Base-by-base conservation (phyloP, 2,329 filamentous ascomycete genomes). In the Nemania diffusa region DNA sequence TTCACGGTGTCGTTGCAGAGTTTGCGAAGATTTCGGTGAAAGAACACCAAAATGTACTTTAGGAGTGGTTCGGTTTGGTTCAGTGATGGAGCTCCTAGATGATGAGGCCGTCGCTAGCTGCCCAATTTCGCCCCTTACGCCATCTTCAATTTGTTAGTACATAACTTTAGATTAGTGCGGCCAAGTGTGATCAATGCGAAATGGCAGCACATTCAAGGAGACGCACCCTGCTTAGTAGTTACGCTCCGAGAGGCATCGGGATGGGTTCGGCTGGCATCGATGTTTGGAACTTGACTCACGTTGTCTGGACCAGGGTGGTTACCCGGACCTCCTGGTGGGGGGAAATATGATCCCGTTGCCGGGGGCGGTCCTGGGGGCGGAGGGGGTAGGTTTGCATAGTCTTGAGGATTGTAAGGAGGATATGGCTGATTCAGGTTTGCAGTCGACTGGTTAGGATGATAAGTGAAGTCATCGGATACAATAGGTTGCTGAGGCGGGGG, bases 161-260 rank as follows among this genome's bases (percentile, higher is more conserved):
- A 20, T 40, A 15, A 8, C 44, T 27, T 42, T 13, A 13, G 22
- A 57, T 5, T 5, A 2, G 34, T 56, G 34, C 42, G 13, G 48
- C 32, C 22, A 22, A 24, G 40, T 34, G 13, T 44, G 29, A 58
- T 55, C 40, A 26, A 65, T 34, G 55, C 40, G 50, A 46, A 50
- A 65, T 46, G 42, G 53, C 37, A 46, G 42, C 67, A 72, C 72
- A 72, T 73, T 74, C 73, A 75, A 73, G 69, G 73, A 74, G 71
- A 77, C 77, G 75, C 77, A 78, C 77, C 76, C 74, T 77, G 71
- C 73, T 74, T 70, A 74, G 69, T 71, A 76, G 73, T 69, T 65
- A 72, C 69, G 71, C 75, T 74, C 74, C 70, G 70, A 69, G 72
- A 70, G 67, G 56, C 64, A 70, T 72, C 68, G 64, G 65, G 72